Evolutionary conservation across 2,329 filamentous ascomycete species (phyloP).

Genomic region (Fusarium nisikadoi): DNA sequence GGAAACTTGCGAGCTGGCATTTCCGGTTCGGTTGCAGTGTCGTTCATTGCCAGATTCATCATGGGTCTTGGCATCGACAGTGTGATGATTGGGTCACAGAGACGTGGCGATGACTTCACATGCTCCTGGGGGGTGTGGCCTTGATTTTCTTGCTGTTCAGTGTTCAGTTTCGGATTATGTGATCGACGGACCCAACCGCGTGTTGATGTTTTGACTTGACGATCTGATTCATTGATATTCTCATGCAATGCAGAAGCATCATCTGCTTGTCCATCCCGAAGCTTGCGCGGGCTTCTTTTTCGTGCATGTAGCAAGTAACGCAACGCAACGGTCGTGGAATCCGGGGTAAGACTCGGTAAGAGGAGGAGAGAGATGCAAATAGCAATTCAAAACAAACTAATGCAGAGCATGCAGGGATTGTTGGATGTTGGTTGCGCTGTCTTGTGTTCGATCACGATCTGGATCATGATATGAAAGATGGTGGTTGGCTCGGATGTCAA

Average conservation of each 20-base stretch:
- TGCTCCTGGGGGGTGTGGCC: slow-evolving; percentile 14
- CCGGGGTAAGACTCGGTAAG: slow-evolving; percentile 28
- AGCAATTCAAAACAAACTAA: slow-evolving; percentile 19
- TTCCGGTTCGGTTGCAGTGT: slow-evolving; percentile 16
- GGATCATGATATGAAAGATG: slow-evolving; percentile 21
- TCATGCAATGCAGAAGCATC: not conserved
- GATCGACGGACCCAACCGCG: slow-evolving; percentile 23
- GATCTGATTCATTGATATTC: slow-evolving; percentile 7
- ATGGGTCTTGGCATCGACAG: slow-evolving; percentile 12
- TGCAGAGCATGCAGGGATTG: slow-evolving; percentile 29
- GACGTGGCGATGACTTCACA: slow-evolving; percentile 45
- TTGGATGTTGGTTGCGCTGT: slow-evolving; percentile 14
- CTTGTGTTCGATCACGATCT: slow-evolving; percentile 31
- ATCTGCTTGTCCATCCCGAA: not conserved
- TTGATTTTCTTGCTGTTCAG: slow-evolving; percentile 8
- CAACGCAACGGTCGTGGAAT: slow-evolving; percentile 28
- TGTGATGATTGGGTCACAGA: slow-evolving; percentile 38
- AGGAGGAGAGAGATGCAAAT: not conserved
- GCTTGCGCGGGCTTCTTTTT: not conserved
- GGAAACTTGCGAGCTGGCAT: slow-evolving; percentile 13
- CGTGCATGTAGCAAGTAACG: not conserved
- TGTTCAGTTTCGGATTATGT: slow-evolving; percentile 19
- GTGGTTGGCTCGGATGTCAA: slow-evolving; percentile 31
- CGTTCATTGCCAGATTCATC: slow-evolving; percentile 40
- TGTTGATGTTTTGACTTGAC: slow-evolving; percentile 2